These are phyloP conservation scores for Quercus dentata DNA, from an alignment of 306 rosid genomes.

Conservation along the genomic window DNA sequence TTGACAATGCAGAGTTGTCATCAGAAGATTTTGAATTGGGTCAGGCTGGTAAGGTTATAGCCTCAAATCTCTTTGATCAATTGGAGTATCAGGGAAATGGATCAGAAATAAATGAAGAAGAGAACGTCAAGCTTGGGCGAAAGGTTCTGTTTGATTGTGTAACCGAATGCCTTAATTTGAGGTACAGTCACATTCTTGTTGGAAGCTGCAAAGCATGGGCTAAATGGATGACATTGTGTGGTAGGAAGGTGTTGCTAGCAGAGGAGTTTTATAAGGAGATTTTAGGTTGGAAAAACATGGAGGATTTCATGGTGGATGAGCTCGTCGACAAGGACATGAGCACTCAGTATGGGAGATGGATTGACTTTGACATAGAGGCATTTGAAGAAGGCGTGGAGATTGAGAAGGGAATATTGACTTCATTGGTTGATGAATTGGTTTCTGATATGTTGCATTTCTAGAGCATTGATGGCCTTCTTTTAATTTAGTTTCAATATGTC, in stretches of 20 bases:
- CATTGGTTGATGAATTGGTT: constrained; percentile 60
- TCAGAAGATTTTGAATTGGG: constrained; percentile 51
- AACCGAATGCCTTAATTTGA: constrained; percentile 48
- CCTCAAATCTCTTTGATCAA: constrained; percentile 54
- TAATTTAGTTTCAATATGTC: background rate
- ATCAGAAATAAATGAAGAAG: constrained; percentile 34
- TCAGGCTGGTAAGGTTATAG: constrained; percentile 28
- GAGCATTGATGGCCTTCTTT: constrained; percentile 9
- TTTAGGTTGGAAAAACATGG: constrained; percentile 49
- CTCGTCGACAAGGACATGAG: constrained; percentile 80
- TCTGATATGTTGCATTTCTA: constrained; percentile 48
- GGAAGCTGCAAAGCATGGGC: constrained; percentile 56
- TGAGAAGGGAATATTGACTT: constrained; percentile 46
- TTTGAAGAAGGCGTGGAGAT: constrained; percentile 61
- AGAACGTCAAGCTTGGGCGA: constrained; percentile 35
- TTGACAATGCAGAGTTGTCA: constrained; percentile 45
- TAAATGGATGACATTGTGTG: constrained; percentile 37
- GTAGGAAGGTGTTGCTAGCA: constrained; percentile 43
- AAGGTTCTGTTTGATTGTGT: constrained; percentile 66
- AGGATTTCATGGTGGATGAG: constrained; percentile 68
- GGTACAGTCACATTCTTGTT: constrained; percentile 34
- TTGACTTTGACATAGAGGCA: constrained; percentile 58
- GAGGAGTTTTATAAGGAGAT: constrained; percentile 65
- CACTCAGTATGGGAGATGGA: constrained; percentile 69
- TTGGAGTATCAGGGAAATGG: constrained; percentile 41